Evolutionary conservation across 257 asterid genomes (phyloP).

Genomic region (Jacaranda mimosifolia): DNA sequence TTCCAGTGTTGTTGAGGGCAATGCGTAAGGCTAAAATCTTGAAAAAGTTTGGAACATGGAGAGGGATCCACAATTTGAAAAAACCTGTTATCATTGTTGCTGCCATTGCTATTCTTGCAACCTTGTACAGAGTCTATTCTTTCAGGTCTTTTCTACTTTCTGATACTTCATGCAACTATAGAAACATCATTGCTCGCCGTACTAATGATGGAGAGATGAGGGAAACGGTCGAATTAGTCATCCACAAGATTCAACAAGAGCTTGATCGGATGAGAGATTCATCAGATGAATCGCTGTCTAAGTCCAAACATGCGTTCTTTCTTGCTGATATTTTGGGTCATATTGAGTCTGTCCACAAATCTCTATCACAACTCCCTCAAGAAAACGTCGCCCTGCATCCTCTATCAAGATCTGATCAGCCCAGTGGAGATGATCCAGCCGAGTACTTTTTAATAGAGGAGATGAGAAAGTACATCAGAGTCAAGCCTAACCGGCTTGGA

Average conservation of each 20-base stretch:
- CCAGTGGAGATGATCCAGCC: not conserved
- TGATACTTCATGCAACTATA: conserved; percentile 38
- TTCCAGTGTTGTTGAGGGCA: not conserved
- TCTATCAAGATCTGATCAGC: not conserved
- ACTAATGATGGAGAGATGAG: conserved; percentile 21
- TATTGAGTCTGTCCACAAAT: conserved; percentile 42
- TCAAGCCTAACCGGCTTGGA: conserved; percentile 63
- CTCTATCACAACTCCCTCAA: conserved; percentile 3
- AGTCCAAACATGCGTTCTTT: conserved; percentile 45
- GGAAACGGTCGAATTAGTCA: conserved; percentile 38
- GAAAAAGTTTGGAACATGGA: conserved; percentile 44
- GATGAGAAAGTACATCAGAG: conserved; percentile 54
- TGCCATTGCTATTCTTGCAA: conserved; percentile 44
- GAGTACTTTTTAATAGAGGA: conserved; percentile 64
- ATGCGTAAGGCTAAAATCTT: conserved; percentile 44
- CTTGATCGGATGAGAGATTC: conserved; percentile 41
- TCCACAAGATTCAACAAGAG: conserved; percentile 48
- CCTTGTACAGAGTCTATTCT: conserved; percentile 53
- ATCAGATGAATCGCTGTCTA: conserved; percentile 27
- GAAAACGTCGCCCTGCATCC: conserved; percentile 20
- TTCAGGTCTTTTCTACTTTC: conserved; percentile 45
- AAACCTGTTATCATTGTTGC: conserved; percentile 39
- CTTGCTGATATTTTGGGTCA: conserved; percentile 66
- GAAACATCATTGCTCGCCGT: not conserved
- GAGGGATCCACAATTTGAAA: conserved; percentile 44